Percentiles rank a stretch among this genome's conserved stretches.
These are phyloP conservation scores for Pythium guiyangense DNA, from an alignment of 352 stramenopile species.

Conservation along the genomic window DNA sequence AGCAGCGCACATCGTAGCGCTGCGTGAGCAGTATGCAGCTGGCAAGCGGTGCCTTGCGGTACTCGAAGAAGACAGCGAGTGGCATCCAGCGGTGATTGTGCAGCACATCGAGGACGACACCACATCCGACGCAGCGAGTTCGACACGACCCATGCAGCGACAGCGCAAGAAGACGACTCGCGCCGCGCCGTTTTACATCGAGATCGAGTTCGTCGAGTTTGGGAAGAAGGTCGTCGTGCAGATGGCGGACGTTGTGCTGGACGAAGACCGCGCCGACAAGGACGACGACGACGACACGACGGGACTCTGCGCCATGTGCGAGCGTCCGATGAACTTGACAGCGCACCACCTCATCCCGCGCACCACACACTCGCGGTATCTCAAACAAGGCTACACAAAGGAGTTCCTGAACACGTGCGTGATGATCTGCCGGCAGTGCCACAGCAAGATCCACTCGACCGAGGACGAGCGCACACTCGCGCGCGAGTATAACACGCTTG, in stretches of 20 bases:
- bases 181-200: slow-evolving; percentile 16
- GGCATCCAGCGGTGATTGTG: slow-evolving; percentile 61
- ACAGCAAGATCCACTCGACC: slow-evolving; percentile 87
- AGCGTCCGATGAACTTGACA: slow-evolving; percentile 89
- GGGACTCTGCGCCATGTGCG: slow-evolving; percentile 86
- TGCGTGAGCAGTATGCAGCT: slow-evolving; percentile 47
- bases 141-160: slow-evolving; percentile 7
- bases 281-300: slow-evolving; percentile 34
- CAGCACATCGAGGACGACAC: slow-evolving; percentile 23
- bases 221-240: slow-evolving; percentile 59
- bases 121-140: no score
- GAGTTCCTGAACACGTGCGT: slow-evolving; percentile 84
- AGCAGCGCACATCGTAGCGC: slow-evolving; percentile 11
- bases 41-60: slow-evolving; percentile 60
- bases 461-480: slow-evolving; percentile 91
- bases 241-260: slow-evolving; percentile 59
- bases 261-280: slow-evolving; percentile 65
- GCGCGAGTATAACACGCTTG: slow-evolving; percentile 87
- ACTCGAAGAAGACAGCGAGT: slow-evolving; percentile 63
- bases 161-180: slow-evolving; percentile 21
- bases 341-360: slow-evolving; percentile 92
- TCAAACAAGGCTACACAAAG: slow-evolving; percentile 71
- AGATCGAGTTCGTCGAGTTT: slow-evolving; percentile 79
- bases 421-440: slow-evolving; percentile 91
- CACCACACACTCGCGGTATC: slow-evolving; percentile 69